Evolutionary conservation across 768 basidiomycete species (phyloP), one percentile per base, ranked within the genome.

Genomic region (Cantharellus anzutake): DNA sequence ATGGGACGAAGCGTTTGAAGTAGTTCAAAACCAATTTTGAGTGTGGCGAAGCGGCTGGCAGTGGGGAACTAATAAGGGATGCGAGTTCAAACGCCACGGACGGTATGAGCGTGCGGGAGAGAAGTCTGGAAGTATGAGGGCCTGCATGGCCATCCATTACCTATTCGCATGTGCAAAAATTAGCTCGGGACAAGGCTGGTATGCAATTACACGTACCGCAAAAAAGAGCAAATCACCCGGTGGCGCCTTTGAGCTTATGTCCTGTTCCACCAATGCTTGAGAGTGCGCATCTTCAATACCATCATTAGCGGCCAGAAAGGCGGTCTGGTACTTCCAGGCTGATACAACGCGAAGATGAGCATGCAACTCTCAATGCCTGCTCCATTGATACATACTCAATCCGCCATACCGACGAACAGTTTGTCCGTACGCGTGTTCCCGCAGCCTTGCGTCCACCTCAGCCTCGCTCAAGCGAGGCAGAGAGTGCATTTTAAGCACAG

Each of bases 141-240:
- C 96, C 96, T 2, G 80, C 74, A 68, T 98, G 96, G 2, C 92
- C 91, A 65, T 92, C 91, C 82, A 94, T 85, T 41, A 94, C 20
- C 20, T 29, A 29, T 29, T 82, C 20, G 20, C 20, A 29, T 29
- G 20, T 29, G 20, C 20, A 29, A 29, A 29, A 29, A 29, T 29
- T 29, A 29, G 20, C 20, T 29, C 20, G 20, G 20, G 20, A 29
- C 20, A 29, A 29, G 20, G 20, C 20, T 29, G 20, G 20, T 29
- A 29, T 29, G 20, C 20, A 29, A 29, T 29, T 29, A 29, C 20
- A 29, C 20, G 20, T 29, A 29, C 35, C 1, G 88, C 74, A 66
- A 90, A 92, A 70, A 94, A 86, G 50, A 90, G 73, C 61, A 85
- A 77, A 66, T 88, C 86, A 11, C 84, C 84, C 2, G 78, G 76